These are phyloP conservation scores for Gossypium lobatum DNA, from an alignment of 441 rosid genomes.

Conservation along the genomic window DNA sequence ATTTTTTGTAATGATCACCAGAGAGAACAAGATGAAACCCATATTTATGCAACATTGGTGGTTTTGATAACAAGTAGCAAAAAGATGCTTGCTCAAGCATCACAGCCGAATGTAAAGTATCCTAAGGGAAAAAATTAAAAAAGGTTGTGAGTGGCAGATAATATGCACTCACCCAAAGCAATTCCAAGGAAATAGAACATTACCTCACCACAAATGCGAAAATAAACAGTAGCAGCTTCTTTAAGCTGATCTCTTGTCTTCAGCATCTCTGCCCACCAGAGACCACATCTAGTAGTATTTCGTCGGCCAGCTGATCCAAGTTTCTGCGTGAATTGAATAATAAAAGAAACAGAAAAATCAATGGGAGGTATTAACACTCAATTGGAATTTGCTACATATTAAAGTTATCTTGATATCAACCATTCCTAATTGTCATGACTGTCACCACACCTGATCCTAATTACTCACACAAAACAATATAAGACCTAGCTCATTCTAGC, in stretches of 20 bases:
- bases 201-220: conserved; percentile 95
- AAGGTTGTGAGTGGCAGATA: conserved; percentile 22
- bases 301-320: conserved; percentile 73
- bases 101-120: conserved; percentile 86
- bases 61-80: conserved; percentile 85
- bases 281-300: conserved; percentile 92
- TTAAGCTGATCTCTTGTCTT: conserved; percentile 79
- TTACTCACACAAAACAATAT: neutral
- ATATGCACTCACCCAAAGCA: conserved; percentile 9
- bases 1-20: conserved; percentile 86
- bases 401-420: neutral
- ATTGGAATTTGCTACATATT: conserved; percentile 6
- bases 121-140: conserved; percentile 37
- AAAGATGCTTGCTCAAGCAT: conserved; percentile 99
- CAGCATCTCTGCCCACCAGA: conserved; percentile 98
- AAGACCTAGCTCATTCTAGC: conserved; percentile 1
- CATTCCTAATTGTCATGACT: neutral
- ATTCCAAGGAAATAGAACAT: conserved; percentile 13
- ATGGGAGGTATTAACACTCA: neutral
- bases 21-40: conserved; percentile 99
- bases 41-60: conserved; percentile 91
- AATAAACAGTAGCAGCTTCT: conserved; percentile 95
- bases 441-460: neutral
- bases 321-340: conserved; percentile 45
- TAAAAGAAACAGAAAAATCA: neutral